Conservation (phyloP, 2,329 filamentous ascomycete genomes). For the Pyrenophora teres region DNA sequence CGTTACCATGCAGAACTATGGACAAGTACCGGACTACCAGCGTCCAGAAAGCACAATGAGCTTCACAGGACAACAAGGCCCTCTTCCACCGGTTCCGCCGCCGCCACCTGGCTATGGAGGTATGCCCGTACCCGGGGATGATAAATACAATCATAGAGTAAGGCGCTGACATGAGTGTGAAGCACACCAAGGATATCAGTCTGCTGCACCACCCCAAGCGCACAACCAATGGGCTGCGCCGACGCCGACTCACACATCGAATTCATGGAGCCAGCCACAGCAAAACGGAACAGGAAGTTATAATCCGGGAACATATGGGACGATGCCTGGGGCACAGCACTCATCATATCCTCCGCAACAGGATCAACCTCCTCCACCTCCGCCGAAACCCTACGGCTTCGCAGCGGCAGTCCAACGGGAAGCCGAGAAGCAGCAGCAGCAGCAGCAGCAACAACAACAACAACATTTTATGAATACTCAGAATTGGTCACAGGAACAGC, state of each 20-base stretch:
- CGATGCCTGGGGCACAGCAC: slow-evolving; percentile 33
- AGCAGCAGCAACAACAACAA: slow-evolving; percentile 9
- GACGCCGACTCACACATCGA: slow-evolving; percentile 21
- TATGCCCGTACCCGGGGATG: slow-evolving; percentile 12
- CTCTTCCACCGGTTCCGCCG: slow-evolving; percentile 20
- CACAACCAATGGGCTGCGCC: slow-evolving; percentile 41
- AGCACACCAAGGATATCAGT: slow-evolving; percentile 31
- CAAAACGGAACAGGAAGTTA: slow-evolving; percentile 32
- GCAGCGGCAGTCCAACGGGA: slow-evolving; percentile 29
- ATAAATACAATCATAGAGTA: not conserved
- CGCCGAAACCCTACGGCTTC: slow-evolving; percentile 44
- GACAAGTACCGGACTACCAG: slow-evolving; percentile 33
- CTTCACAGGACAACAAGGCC: slow-evolving; percentile 31
- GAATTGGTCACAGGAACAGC: slow-evolving; percentile 26
- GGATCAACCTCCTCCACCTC: slow-evolving; percentile 43
- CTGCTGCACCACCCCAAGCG: slow-evolving; percentile 27
- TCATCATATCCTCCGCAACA: slow-evolving; percentile 30
- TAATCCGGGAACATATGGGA: slow-evolving; percentile 42
- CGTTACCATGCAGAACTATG: slow-evolving; percentile 42
- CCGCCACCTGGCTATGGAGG: slow-evolving; percentile 39
- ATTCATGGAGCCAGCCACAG: slow-evolving; percentile 33
- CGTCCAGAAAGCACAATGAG: slow-evolving; percentile 39
- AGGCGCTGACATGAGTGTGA: slow-evolving; percentile 2
- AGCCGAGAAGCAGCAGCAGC: slow-evolving; percentile 13
- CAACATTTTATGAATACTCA: slow-evolving; percentile 18